Percentiles rank a stretch among this genome's conserved stretches.
phyloP scores from a whole-genome alignment of 352 stramenopile genomes.

The Halophytophthora polymorphica region DNA sequence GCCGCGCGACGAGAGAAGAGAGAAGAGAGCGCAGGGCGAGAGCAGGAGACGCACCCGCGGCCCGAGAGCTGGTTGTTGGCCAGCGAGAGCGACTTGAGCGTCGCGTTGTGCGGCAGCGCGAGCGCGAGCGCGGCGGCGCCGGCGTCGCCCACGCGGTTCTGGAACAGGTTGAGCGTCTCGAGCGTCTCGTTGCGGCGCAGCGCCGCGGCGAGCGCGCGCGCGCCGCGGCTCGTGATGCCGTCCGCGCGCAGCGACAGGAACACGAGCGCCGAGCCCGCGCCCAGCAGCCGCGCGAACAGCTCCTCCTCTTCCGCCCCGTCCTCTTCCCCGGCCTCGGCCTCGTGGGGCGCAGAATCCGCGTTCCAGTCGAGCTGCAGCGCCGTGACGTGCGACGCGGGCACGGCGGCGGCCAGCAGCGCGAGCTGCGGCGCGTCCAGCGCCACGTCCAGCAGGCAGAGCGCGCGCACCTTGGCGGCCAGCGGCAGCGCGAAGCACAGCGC shows the following conservation, averaged over 20 bases:
- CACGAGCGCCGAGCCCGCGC: slow-evolving; percentile 31
- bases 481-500: slow-evolving; percentile 59
- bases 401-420: slow-evolving; percentile 38
- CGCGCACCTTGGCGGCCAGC: slow-evolving; percentile 40
- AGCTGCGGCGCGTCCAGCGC: slow-evolving; percentile 49
- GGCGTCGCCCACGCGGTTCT: slow-evolving; percentile 55
- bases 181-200: slow-evolving; percentile 50
- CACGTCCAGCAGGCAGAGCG: slow-evolving; percentile 62
- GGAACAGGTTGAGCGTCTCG: slow-evolving; percentile 66
- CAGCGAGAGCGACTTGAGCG: slow-evolving; percentile 61
- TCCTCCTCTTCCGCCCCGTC: too few species aligned
- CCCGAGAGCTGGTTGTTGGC: slow-evolving; percentile 57
- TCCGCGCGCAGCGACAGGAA: slow-evolving; percentile 67
- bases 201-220: slow-evolving; percentile 31
- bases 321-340: slow-evolving; percentile 3
- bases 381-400: slow-evolving; percentile 52
- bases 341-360: too few species aligned
- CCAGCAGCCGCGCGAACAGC: slow-evolving; percentile 43
- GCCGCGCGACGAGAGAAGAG: not conserved
- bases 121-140: slow-evolving; percentile 53
- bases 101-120: slow-evolving; percentile 52
- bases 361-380: slow-evolving; percentile 76
- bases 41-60: slow-evolving; percentile 24
- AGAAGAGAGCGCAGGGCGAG: too few species aligned
- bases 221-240: slow-evolving; percentile 39